Conservation (phyloP, 2,329 filamentous ascomycete species). For the Iodosphaeria phyllophila region DNA sequence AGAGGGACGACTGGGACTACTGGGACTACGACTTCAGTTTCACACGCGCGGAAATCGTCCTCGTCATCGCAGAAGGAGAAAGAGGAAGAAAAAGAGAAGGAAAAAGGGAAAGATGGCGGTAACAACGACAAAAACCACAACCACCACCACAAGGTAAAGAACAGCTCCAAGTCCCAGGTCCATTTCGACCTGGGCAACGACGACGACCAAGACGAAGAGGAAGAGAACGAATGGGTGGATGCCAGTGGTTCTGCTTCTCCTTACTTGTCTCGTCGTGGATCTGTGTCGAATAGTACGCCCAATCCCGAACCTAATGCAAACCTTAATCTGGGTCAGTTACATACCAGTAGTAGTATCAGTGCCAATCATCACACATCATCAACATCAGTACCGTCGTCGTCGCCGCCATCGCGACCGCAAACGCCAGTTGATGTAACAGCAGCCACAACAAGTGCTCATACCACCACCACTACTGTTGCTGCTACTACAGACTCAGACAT, state of each 20-base stretch:
- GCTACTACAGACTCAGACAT: no score
- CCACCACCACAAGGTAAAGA: no score
- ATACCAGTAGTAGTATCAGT: no score
- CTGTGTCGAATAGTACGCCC: constrained; percentile 29
- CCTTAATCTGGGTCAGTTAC: no score
- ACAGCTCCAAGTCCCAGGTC: constrained; percentile 32
- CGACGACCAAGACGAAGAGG: constrained; percentile 26
- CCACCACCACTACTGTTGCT: no score
- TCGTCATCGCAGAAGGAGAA: constrained; percentile 30
- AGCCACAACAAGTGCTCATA: no score
- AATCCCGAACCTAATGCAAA: no score
- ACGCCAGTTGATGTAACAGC: constrained; percentile 9
- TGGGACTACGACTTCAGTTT: no score
- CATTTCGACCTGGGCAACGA: constrained; percentile 44
- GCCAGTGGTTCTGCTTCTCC: constrained; percentile 45
- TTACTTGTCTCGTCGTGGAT: constrained; percentile 30
- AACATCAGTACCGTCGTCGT: no score
- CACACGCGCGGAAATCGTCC: no score
- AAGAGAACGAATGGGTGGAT: constrained; percentile 48
- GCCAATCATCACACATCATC: no score
- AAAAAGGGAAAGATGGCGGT: constrained; percentile 16
- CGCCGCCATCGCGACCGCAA: constrained; percentile 4
- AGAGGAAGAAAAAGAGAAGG: constrained; percentile 24
- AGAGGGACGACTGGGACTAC: no score
- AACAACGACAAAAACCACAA: constrained; percentile 14